phyloP scores from a whole-genome alignment of 2,329 filamentous ascomycete genomes.

The Arthrobotrys musiformis region DNA sequence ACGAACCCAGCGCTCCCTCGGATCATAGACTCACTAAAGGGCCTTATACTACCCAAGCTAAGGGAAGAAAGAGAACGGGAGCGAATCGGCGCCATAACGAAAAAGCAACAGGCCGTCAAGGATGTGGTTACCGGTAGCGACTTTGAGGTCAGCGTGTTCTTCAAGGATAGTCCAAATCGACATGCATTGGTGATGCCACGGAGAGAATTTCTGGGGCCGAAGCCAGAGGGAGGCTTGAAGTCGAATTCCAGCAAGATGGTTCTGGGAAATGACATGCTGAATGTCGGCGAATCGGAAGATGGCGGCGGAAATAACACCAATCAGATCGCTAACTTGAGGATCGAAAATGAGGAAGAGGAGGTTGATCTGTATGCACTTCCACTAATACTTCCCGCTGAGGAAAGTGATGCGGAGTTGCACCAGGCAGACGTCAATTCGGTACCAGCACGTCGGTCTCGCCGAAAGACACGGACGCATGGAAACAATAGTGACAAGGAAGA shows the following conservation, averaged over 20 bases:
- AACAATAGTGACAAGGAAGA: constrained; percentile 21
- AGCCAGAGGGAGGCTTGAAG: constrained; percentile 63
- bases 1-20: constrained; percentile 80
- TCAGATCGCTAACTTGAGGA: constrained; percentile 44
- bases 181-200: constrained; percentile 88
- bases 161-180: constrained; percentile 84
- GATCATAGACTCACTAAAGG: constrained; percentile 85
- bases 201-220: constrained; percentile 75
- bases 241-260: constrained; percentile 54
- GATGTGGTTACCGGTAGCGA: constrained; percentile 88
- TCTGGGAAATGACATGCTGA: constrained; percentile 56
- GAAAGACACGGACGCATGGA: constrained; percentile 36
- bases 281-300: constrained; percentile 57
- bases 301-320: constrained; percentile 57
- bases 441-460: constrained; percentile 46
- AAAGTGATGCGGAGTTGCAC: constrained; percentile 24
- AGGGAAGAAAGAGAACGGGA: constrained; percentile 81
- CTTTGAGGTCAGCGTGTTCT: constrained; percentile 93
- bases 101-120: constrained; percentile 83
- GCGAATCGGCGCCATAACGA: constrained; percentile 68
- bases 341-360: constrained; percentile 52
- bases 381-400: constrained; percentile 14
- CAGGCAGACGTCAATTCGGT: constrained; percentile 28
- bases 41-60: constrained; percentile 87
- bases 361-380: constrained; percentile 46